Base-by-base conservation (phyloP, 768 basidiomycete genomes). In the Kwoniella europaea region DNA sequence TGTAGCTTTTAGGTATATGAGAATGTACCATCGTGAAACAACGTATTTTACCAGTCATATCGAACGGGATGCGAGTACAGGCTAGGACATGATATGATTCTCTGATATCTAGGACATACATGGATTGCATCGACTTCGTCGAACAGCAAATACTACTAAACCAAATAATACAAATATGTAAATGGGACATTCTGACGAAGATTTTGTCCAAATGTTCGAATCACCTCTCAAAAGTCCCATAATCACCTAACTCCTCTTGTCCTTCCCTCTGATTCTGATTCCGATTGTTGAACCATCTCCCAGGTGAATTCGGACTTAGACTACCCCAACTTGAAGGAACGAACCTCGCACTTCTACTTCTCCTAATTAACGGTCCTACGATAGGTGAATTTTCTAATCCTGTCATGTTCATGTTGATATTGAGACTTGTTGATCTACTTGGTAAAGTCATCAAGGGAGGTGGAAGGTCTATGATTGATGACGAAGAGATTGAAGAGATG, bases 381-480 rank as follows among this genome's bases (percentile, higher is more conserved):
- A 74, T 56, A 0, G 76, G 71, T 20, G 68, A 50, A 29, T 43
- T 58, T 18, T 41, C 65, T 18, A 61, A 24, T 27, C 41, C 24
- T 24, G 13, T 55, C 10, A 68, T 13, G n/a, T 55, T 42, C 20
- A 71, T 18, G 41, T 73, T 71, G 12, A 65, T 42, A 15, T 67
- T 69, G 18, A 76, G 60, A 61, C 74, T 76, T 2, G 75, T 67
- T 10, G 68, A 61, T 20, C 67, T 18, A 7, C 35, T 35, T 35
- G 58, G 46, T 15, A 54, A 46, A 18, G 42, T 53, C 3, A 54
- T 3, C 3, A 65, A 41, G 1, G 75, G 75, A 5, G 69, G 77
- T 2, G 79, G 79, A 10, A 80, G 71, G 59, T 80, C 79, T 18
- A 80, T 80, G 63, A 80, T 80, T 15, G 71, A 72, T 18, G 71